Evolutionary conservation across 1,284 basidiomycete species (phyloP), one percentile per base, ranked within the genome.

Genomic region (Cutaneotrichosporon sp.): DNA sequence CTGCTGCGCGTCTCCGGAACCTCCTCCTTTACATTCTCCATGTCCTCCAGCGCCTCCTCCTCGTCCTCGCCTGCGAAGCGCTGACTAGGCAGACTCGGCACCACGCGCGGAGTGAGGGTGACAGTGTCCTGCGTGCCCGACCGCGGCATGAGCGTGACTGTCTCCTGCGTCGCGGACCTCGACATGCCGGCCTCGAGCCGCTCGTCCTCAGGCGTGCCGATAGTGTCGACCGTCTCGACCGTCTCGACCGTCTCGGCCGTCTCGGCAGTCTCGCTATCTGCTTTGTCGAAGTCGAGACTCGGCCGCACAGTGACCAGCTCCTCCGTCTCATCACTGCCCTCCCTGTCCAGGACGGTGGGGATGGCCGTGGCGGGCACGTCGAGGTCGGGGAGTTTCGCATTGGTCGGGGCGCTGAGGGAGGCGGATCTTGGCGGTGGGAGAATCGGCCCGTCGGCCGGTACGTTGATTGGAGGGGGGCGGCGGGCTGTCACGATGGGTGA

Each of bases 341-440:
- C 38, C 12, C 12, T 22, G 38, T 25, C 22, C 9, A 41, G 24
- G 7, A 41, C 14, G 24, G 22, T 22, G 3, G 38, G 38, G 7
- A 41, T 41, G 24, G 16, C 34, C 16, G 20, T 22, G 14, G 38
- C 11, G 38, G 38, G 11, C 22, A 24, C 38, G 38, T 43, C 22
- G 24, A 26, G 5, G 31, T 42, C 48, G 12, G 38, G 29, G 16
- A 31, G 27, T 20, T 20, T 46, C 6, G 22, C 32, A 19, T 35
- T 51, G 20, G 42, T 35, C 22, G 37, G 44, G 5, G 44, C 44
- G 20, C 35, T 20, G 3, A 52, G 25, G 37, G 44, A 42, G 10
- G 20, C 31, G 25, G 12, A 11, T 22, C 45, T 44, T 14, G 37
- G 27, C 2, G 51, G 45, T 1, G 44, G 44, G 8, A 41, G 10